A percentile compares a stretch with the other conserved stretches of the same genome.
Conservation (phyloP, 495 filamentous ascomycete genomes). For the Hypoxylon fragiforme region DNA sequence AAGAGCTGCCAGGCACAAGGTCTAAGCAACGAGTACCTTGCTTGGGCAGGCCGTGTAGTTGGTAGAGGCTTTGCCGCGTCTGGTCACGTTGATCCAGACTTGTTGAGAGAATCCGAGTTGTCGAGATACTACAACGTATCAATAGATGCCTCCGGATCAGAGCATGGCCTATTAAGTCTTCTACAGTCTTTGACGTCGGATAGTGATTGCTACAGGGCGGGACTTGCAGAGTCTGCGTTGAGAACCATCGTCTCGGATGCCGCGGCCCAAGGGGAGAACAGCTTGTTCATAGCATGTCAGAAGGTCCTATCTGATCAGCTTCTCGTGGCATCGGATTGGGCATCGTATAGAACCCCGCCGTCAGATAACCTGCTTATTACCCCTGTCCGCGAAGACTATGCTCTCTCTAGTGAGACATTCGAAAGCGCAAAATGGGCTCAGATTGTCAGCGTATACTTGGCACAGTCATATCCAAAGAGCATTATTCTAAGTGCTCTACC, state of each 20-base stretch:
- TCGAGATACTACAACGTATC: slow-evolving; percentile 51
- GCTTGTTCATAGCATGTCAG: slow-evolving; percentile 54
- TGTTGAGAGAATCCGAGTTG: slow-evolving; percentile 61
- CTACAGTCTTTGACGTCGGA: slow-evolving; percentile 70
- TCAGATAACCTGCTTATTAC: slow-evolving; percentile 43
- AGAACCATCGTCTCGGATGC: slow-evolving; percentile 67
- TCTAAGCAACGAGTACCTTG: slow-evolving; percentile 67
- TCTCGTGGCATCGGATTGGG: slow-evolving; percentile 52
- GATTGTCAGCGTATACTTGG: slow-evolving; percentile 62
- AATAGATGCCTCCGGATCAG: slow-evolving; percentile 44
- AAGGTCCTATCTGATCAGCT: slow-evolving; percentile 48
- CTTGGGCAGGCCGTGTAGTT: slow-evolving; percentile 83
- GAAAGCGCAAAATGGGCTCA: slow-evolving; percentile 62
- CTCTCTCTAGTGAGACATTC: slow-evolving; percentile 42
- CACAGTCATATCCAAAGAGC: slow-evolving; percentile 60
- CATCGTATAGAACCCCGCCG: slow-evolving; percentile 49
- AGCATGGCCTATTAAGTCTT: slow-evolving; percentile 60
- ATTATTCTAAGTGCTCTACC: slow-evolving; percentile 67
- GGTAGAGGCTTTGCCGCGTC: slow-evolving; percentile 81
- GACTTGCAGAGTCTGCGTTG: slow-evolving; percentile 77
- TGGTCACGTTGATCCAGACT: slow-evolving; percentile 61
- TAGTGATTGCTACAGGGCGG: slow-evolving; percentile 63
- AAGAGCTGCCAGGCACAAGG: slow-evolving; percentile 66
- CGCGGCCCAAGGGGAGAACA: slow-evolving; percentile 44
- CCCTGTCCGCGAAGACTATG: slow-evolving; percentile 23